Evolutionary conservation across 441 rosid genomes (phyloP).

Genomic region (Aleurites moluccanus): DNA sequence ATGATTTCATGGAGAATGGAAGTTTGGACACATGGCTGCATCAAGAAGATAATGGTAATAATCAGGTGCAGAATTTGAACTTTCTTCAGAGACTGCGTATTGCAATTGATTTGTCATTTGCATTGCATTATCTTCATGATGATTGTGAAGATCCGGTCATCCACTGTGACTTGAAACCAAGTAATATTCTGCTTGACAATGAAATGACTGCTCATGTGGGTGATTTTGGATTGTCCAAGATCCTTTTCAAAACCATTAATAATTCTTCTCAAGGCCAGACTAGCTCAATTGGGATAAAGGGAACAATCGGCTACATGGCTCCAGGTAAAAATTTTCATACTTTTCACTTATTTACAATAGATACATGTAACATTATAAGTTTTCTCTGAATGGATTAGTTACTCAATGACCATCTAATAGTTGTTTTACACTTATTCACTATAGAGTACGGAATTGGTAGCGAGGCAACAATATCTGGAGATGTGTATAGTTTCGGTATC

Average conservation of each 20-base stretch:
- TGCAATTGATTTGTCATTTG: slow-evolving; percentile 28
- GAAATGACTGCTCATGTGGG: neutral
- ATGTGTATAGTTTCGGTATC: slow-evolving; percentile 18
- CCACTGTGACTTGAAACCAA: slow-evolving; percentile 6
- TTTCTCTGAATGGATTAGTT: too few relatives aligned
- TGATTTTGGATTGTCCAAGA: slow-evolving; percentile 7
- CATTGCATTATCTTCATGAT: slow-evolving; percentile 32
- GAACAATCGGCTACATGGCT: neutral
- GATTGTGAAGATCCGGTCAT: slow-evolving; percentile 19
- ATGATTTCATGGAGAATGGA: too few relatives aligned
- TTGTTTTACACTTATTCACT: slow-evolving; percentile 5
- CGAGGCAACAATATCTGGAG: slow-evolving; percentile 1
- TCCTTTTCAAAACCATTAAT: neutral
- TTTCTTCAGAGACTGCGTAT: slow-evolving; percentile 26
- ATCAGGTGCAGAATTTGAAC: neutral
- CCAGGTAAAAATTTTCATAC: neutral
- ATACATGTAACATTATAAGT: too few relatives aligned
- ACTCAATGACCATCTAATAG: too few relatives aligned
- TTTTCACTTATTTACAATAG: too few relatives aligned
- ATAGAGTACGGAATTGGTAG: slow-evolving; percentile 16
- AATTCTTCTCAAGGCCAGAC: too few relatives aligned
- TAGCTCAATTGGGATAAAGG: neutral
- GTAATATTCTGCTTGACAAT: too few relatives aligned
- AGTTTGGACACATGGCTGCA: too few relatives aligned
- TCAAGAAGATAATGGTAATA: too few relatives aligned